These are phyloP conservation scores for Elsinoe batatas DNA, from an alignment of 2,329 filamentous ascomycete genomes.

Conservation along the genomic window DNA sequence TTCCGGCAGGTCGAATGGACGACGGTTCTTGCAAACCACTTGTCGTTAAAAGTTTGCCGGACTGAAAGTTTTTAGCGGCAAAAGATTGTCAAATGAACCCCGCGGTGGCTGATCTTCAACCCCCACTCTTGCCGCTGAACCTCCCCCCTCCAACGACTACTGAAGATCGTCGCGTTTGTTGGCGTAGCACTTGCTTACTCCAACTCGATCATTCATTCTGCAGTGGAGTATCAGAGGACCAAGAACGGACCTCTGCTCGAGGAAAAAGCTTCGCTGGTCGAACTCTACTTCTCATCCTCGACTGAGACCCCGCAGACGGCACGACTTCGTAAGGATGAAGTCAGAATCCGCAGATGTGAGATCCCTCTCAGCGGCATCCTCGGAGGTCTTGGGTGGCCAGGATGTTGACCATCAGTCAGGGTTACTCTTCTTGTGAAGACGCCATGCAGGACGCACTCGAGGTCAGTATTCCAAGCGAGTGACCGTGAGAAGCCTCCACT, in stretches of 20 bases:
- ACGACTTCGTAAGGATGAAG: conserved; percentile 6
- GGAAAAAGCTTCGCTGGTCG: background rate
- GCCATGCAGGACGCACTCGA: conserved; percentile 30
- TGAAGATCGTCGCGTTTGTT: too few species aligned
- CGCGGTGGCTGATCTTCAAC: background rate
- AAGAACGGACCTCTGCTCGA: too few species aligned
- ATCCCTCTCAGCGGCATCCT: background rate
- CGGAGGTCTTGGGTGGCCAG: background rate
- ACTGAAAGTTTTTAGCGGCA: background rate
- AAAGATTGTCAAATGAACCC: background rate
- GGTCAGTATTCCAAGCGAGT: conserved; percentile 22
- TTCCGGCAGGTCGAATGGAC: background rate
- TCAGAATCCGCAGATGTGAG: background rate
- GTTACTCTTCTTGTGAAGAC: conserved; percentile 1
- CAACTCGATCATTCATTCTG: too few species aligned
- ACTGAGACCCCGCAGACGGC: background rate
- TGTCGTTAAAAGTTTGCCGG: background rate
- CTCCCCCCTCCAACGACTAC: background rate
- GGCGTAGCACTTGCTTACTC: too few species aligned
- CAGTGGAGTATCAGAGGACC: too few species aligned
- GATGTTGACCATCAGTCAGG: conserved; percentile 3
- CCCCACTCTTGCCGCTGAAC: background rate
- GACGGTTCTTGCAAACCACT: background rate
- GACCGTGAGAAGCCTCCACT: background rate
- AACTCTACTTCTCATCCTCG: background rate